phyloP scores from a whole-genome alignment of 768 basidiomycete species.

The Macrolepiota dolichaula region DNA sequence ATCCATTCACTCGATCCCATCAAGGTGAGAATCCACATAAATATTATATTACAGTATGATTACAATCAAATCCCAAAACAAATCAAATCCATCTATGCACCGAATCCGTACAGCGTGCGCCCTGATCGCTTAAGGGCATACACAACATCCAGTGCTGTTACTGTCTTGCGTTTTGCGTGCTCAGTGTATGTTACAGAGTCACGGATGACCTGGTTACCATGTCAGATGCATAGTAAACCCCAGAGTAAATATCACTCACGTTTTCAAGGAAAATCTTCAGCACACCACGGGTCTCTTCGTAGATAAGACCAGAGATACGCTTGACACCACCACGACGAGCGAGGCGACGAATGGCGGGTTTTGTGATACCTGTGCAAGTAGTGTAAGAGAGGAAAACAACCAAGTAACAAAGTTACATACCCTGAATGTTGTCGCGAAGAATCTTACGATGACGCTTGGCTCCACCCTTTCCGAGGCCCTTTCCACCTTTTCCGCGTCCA shows the following conservation, averaged over 20 bases:
- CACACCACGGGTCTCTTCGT: constrained; percentile 94
- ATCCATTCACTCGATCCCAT: neutral
- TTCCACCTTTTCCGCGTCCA: constrained; percentile 96
- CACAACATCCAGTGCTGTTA: constrained; percentile 92
- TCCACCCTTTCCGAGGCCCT: constrained; percentile 97
- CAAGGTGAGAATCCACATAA: constrained; percentile 4
- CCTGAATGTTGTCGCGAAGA: constrained; percentile 55
- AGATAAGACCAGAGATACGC: constrained; percentile 91
- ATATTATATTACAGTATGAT: constrained; percentile 9
- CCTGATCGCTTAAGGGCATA: constrained; percentile 84
- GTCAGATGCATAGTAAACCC: constrained; percentile 25
- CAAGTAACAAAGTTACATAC: constrained; percentile 24
- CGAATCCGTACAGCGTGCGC: constrained; percentile 91
- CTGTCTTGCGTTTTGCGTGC: constrained; percentile 94
- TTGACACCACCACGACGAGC: constrained; percentile 98
- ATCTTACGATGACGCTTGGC: constrained; percentile 97
- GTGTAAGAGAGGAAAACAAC: constrained; percentile 21
- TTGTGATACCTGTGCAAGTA: constrained; percentile 68
- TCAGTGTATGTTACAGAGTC: constrained; percentile 99
- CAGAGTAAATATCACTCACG: constrained; percentile 35
- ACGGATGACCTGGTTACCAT: constrained; percentile 69
- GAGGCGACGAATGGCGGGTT: constrained; percentile 93
- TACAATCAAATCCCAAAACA: constrained; percentile 13
- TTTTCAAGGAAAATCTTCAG: constrained; percentile 94
- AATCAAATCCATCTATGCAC: constrained; percentile 51